Base-by-base conservation (phyloP, 176 grass and related monocot genomes). In the Oryza brachyantha region DNA sequence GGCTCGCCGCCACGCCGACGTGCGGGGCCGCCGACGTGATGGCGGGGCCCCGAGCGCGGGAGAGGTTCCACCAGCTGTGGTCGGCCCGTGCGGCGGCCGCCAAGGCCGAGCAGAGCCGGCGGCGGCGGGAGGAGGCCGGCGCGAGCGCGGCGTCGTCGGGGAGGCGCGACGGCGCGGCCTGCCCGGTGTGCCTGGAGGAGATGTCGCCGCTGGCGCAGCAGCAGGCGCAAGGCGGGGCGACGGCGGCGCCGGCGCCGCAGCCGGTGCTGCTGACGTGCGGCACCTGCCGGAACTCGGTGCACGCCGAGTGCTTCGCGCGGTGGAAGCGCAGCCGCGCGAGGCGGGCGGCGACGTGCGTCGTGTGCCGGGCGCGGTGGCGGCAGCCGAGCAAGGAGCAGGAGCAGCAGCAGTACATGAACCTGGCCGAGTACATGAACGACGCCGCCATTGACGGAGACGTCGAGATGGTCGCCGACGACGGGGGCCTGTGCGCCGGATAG, bases 111-210 rank as follows among this genome's bases (percentile, higher is more conserved):
- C 26, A 32, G 55, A 6, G 12, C 28, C 72, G 28, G 26, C 28
- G 21, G 25, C 62, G 40, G 5, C 26, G 5, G 6, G 43, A 45
- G 63, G 28, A 71, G 21, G 13, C 55, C 55, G 41, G 64, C 21
- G 35, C 61, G 3, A 13, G 39, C 39, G 10, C 39, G 39, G 39
- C 85, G 26, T 68, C 83, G 61, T 28, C 40, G 11, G 38, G 61
- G 8, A 66, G 21, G 7, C 37, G 73, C 8, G 88, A 88, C 66
- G 91, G 84, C 41, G 84, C 21, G 2, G 38, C 79, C 1, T 97
- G 95, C 80, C 95, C 95, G 0, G 87, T 97, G 25, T 97, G 95
- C 83, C 90, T 97, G 27, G 94, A 97, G 73, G 91, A 94, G n/a
- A 88, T 97, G 87, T 45, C n/a, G 42, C 12, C n/a, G 29, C 11